Evolutionary conservation across 1,284 basidiomycete species (phyloP), one percentile per base, ranked within the genome.

Genomic region (Phellopilus nigrolimitatus): DNA sequence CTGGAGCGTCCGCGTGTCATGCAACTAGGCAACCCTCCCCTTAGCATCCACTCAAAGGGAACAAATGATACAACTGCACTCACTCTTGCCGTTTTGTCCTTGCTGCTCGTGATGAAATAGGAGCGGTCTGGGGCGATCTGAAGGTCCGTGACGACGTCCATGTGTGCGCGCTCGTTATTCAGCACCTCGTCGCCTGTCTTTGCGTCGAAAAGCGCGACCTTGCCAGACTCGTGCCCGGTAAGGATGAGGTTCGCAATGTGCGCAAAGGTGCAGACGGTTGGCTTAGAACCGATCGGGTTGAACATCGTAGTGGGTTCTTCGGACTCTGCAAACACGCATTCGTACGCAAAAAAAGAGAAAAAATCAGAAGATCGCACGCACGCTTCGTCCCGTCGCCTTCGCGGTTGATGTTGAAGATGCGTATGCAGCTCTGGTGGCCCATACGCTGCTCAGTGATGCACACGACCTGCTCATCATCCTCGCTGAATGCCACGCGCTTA

Each of bases 401-500:
- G 45, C 84, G 73, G 71, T 91, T 90, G 66, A 99, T 83, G 58
- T 83, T 71, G 70, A 97, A 98, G 47, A 97, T 88, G 36, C 92
- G 84, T 58, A 95, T 84, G n/a, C 85, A 81, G 56, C 83, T 82
- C 63, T 90, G 88, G 70, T 84, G 72, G 2, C 95, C 95, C 88
- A 94, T 94, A 57, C 97, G 87, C 69, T 97, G 92, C 71, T 99
- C 97, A 1, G 97, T 99, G 61, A 98, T 90, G 64, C 91, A 93
- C 27, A 98, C 84, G 38, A 95, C 76, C 64, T 84, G 79, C 47
- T 82, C 79, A 68, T 92, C 91, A 63, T 93, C 88, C 60, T 91
- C 89, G 68, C 84, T 93, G 72, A 89, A 93, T 10, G 86, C 81
- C 24, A 98, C 95, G 43, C 95, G 78, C 78, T 97, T 98, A 60